Evolutionary conservation across 495 filamentous ascomycete species (phyloP).

Genomic region (Podospora pseudopauciseta): DNA sequence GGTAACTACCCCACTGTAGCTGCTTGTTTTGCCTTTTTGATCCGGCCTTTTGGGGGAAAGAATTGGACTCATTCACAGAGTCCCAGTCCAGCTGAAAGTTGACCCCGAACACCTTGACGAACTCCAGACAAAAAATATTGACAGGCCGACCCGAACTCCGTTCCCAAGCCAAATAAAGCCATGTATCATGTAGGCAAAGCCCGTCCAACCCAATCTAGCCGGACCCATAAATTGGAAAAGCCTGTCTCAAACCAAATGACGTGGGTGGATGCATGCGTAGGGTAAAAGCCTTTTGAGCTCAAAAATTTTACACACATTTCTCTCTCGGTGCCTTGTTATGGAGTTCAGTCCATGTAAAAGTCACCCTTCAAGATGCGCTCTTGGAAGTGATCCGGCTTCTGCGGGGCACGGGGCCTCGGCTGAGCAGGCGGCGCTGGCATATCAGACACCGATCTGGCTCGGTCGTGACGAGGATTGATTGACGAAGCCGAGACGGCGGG

Average conservation of each 20-base stretch:
- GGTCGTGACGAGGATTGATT: slow-evolving; percentile 54
- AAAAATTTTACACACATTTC: neutral
- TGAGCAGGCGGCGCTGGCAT: slow-evolving; percentile 60
- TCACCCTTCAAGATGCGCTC: slow-evolving; percentile 96
- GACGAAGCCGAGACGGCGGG: slow-evolving; percentile 25
- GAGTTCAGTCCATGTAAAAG: slow-evolving; percentile 90
- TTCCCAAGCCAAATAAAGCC: neutral
- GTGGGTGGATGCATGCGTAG: neutral
- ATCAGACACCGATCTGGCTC: slow-evolving; percentile 65
- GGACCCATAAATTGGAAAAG: neutral
- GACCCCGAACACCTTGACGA: neutral
- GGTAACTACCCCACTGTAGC: neutral
- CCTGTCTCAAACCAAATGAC: neutral
- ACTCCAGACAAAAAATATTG: neutral
- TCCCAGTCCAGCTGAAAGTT: neutral
- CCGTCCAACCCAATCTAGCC: neutral
- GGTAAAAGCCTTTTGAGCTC: neutral
- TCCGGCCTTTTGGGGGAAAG: neutral
- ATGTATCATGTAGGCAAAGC: neutral
- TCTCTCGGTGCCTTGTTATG: neutral
- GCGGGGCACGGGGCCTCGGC: slow-evolving; percentile 41
- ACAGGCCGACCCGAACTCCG: neutral
- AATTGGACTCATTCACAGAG: neutral
- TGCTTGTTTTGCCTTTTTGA: neutral
- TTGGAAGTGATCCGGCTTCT: slow-evolving; percentile 84